Evolutionary conservation across 176 grass and related monocot genomes (phyloP).

Genomic region (Carex myosuroides): DNA sequence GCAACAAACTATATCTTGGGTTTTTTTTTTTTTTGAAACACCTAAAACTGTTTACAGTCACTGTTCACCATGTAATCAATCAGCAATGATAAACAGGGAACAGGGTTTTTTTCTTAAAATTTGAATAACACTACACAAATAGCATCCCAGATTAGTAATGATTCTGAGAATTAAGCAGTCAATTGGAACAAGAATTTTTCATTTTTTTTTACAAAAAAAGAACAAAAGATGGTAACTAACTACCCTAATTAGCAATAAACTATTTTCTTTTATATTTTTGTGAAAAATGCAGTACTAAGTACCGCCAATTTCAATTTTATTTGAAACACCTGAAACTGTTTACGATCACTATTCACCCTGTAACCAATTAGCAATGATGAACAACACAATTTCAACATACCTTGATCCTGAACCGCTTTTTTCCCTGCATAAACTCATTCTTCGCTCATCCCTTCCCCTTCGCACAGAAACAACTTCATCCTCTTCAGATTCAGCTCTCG

Average conservation of each 20-base stretch:
- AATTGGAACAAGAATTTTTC: too few relatives aligned
- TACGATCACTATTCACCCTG: background rate
- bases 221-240: background rate
- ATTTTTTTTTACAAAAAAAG: too few relatives aligned
- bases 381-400: background rate
- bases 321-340: background rate
- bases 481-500: conserved; percentile 82
- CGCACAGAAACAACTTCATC: conserved; percentile 26
- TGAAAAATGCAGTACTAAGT: background rate
- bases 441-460: conserved; percentile 26
- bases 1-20: background rate
- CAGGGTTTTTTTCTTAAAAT: too few relatives aligned
- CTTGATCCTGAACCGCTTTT: conserved; percentile 8
- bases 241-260: background rate
- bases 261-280: background rate
- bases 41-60: background rate
- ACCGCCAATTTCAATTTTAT: background rate
- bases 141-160: too few relatives aligned
- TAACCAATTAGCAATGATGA: background rate
- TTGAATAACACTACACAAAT: too few relatives aligned
- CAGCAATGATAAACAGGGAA: background rate
- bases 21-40: background rate
- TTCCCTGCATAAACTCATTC: background rate
- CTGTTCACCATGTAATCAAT: background rate
- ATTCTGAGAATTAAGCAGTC: too few relatives aligned